Conservation (phyloP, 768 basidiomycete species). For the Lactarius quietus region DNA sequence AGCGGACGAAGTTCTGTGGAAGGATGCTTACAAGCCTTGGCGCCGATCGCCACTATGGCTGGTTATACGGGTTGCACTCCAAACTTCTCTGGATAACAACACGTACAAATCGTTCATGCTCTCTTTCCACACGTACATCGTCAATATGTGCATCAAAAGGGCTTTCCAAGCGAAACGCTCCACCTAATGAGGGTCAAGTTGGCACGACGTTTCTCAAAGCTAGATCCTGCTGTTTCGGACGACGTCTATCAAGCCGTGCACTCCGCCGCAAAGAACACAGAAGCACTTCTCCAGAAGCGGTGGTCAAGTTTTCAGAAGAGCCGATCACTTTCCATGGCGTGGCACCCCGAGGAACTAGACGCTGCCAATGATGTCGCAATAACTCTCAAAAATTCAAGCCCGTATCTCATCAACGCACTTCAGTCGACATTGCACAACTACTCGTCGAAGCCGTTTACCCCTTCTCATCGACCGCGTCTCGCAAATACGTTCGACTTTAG, state of each 20-base stretch:
- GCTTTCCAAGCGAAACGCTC: not conserved
- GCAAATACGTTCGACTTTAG: not conserved
- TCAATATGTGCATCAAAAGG: not conserved
- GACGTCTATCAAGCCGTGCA: not conserved
- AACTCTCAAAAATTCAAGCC: not conserved
- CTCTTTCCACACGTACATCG: not conserved
- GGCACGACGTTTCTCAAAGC: not conserved
- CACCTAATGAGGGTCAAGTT: not conserved
- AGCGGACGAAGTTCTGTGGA: not conserved
- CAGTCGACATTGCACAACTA: not conserved
- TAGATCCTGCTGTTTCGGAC: not conserved
- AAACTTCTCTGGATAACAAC: constrained; percentile 25
- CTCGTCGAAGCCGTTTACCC: not conserved
- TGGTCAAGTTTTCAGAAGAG: not conserved
- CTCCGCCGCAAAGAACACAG: not conserved
- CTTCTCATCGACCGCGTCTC: not conserved
- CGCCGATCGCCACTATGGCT: not conserved
- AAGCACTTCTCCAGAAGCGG: not conserved
- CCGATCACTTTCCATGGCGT: not conserved
- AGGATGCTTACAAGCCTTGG: constrained; percentile 28
- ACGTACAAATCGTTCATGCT: not conserved
- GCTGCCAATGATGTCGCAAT: not conserved
- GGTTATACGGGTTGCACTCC: constrained; percentile 36
- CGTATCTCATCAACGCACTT: not conserved
- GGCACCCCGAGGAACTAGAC: not conserved